phyloP scores from a whole-genome alignment of 2,329 filamentous ascomycete genomes.

The Hypoxylon rubiginosum region DNA sequence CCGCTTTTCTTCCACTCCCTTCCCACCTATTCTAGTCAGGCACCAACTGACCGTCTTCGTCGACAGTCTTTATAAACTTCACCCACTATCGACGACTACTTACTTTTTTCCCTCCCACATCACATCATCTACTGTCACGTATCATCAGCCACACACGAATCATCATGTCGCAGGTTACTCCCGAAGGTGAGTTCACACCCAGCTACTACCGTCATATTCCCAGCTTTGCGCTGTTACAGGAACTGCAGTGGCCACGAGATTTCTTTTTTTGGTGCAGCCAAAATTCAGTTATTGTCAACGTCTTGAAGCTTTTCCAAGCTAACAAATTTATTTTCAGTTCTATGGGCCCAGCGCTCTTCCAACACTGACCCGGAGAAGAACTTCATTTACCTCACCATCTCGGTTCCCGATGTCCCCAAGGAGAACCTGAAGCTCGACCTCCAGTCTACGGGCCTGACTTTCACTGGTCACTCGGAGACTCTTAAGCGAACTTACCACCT shows the following conservation, averaged over 20 bases:
- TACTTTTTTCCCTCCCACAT: background rate
- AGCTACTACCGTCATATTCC: background rate
- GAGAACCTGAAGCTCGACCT: constrained; percentile 85
- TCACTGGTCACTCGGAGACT: constrained; percentile 84
- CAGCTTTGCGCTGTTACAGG: background rate
- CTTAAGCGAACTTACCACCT: constrained; percentile 91
- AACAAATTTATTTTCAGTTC: constrained; percentile 69
- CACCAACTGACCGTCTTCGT: constrained; percentile 4
- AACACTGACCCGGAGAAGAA: constrained; percentile 85
- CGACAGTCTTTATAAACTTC: constrained; percentile 13
- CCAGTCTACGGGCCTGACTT: constrained; percentile 80
- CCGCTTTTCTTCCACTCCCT: constrained; percentile 28
- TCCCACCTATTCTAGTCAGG: constrained; percentile 28
- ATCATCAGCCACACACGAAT: constrained; percentile 8
- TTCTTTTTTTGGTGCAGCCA: background rate
- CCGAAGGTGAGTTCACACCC: constrained; percentile 54
- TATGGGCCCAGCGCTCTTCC: constrained; percentile 98
- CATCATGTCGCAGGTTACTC: constrained; percentile 53
- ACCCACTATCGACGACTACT: background rate
- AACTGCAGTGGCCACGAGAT: background rate
- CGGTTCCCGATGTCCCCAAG: constrained; percentile 84
- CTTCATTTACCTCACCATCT: constrained; percentile 93
- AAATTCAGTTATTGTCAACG: constrained; percentile 3
- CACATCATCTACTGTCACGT: constrained; percentile 3
- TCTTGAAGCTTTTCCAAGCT: constrained; percentile 32